A percentile compares a stretch with the other conserved stretches of the same genome.
Evolutionary conservation across 139 green algal species (phyloP).

Genomic region (Edaphochlamys debaryana): DNA sequence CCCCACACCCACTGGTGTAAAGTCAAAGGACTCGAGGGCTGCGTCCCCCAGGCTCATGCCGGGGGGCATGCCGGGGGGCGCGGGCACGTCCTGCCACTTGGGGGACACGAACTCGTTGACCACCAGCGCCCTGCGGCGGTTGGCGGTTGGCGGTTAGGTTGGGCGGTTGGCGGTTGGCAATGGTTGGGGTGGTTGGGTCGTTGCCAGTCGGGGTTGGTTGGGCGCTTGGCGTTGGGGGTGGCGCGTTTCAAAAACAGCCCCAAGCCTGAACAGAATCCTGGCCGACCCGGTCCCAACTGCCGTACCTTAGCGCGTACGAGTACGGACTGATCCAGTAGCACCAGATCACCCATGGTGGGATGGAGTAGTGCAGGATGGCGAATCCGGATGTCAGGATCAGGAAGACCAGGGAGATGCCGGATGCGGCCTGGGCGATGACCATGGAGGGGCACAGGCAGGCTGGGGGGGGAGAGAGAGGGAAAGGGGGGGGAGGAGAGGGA

Average conservation of each 20-base stretch:
- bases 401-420: constrained; percentile 65
- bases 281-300: no score
- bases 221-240: no score
- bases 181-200: no score
- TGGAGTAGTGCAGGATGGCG: constrained; percentile 64
- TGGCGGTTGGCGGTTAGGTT: no score
- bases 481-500: neutral
- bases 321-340: constrained; percentile 44
- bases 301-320: constrained; percentile 19
- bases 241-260: no score
- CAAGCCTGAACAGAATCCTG: no score
- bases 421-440: constrained; percentile 41
- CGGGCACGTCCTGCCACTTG: constrained; percentile 53
- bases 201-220: no score
- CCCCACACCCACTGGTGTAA: constrained; percentile 50
- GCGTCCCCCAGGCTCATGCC: constrained; percentile 43
- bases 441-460: constrained; percentile 25
- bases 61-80: constrained; percentile 14
- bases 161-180: no score
- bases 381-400: constrained; percentile 77
- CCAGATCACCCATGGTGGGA: constrained; percentile 36
- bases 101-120: constrained; percentile 73
- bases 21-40: constrained; percentile 65
- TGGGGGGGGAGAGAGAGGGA: constrained; percentile 8
- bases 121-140: constrained; percentile 59